Conservation (phyloP, 257 asterid species). For the Solanum etuberosum region DNA sequence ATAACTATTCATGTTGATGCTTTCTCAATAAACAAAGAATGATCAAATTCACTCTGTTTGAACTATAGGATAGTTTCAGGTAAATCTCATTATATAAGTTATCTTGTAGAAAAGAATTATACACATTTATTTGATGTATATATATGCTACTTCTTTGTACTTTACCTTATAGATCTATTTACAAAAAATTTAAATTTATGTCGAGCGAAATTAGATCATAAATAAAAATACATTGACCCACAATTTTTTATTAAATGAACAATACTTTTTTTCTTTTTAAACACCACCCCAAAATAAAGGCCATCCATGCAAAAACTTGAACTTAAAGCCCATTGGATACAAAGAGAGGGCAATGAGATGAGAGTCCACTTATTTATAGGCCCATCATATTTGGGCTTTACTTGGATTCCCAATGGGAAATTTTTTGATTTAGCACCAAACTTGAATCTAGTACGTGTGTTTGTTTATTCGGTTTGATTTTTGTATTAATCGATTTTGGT, state of each 20-base stretch:
- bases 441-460: not conserved
- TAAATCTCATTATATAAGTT: no score
- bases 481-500: not conserved
- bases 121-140: no score
- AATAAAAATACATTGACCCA: not conserved
- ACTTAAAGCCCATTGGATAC: not conserved
- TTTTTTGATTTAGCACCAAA: not conserved
- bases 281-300: not conserved
- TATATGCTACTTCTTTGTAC: no score
- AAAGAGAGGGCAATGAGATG: not conserved
- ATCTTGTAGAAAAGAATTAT: no score
- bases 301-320: not conserved
- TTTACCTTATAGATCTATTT: no score
- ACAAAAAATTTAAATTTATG: not conserved
- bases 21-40: no score
- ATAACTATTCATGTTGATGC: no score
- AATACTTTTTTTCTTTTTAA: no score
- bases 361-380: not conserved
- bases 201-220: not conserved
- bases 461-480: not conserved
- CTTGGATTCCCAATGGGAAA: not conserved
- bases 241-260: not conserved
- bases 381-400: not conserved
- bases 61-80: no score
- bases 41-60: no score